phyloP scores from a whole-genome alignment of 345 rosid genomes.

The Hibiscus syriacus region DNA sequence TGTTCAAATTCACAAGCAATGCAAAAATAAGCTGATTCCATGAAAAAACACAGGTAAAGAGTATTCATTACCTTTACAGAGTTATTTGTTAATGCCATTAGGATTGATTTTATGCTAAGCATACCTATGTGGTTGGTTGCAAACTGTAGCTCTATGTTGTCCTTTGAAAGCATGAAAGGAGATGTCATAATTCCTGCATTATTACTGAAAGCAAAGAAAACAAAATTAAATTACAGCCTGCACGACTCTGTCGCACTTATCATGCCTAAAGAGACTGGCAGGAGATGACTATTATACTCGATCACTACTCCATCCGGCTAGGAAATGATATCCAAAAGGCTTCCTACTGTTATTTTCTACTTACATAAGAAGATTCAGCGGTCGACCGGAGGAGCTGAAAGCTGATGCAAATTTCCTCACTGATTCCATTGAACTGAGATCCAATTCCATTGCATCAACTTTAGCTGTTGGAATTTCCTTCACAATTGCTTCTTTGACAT shows the following conservation, averaged over 20 bases:
- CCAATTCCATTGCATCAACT: constrained; percentile 67
- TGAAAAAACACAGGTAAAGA: background rate
- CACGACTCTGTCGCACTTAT: background rate
- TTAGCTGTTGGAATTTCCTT: constrained; percentile 50
- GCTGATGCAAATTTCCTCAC: constrained; percentile 46
- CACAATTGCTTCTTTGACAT: constrained; percentile 47
- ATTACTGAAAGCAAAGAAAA: constrained; percentile 25
- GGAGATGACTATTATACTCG: background rate
- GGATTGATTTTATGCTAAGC: background rate
- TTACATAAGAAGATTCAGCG: constrained; percentile 49
- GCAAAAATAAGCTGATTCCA: background rate
- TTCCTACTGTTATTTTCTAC: background rate
- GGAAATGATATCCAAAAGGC: background rate
- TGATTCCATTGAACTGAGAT: constrained; percentile 67
- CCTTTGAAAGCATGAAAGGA: constrained; percentile 40
- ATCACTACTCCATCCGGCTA: background rate
- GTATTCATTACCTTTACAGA: background rate
- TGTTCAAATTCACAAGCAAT: background rate
- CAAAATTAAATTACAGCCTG: background rate
- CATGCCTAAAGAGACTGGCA: background rate
- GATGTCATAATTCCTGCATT: constrained; percentile 44
- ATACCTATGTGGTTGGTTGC: constrained; percentile 53
- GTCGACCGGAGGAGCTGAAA: constrained; percentile 34
- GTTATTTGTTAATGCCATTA: background rate
- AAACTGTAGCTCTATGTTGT: constrained; percentile 41